Evolutionary conservation across 352 stramenopile species (phyloP).

Genomic region (Phytophthora vignae): DNA sequence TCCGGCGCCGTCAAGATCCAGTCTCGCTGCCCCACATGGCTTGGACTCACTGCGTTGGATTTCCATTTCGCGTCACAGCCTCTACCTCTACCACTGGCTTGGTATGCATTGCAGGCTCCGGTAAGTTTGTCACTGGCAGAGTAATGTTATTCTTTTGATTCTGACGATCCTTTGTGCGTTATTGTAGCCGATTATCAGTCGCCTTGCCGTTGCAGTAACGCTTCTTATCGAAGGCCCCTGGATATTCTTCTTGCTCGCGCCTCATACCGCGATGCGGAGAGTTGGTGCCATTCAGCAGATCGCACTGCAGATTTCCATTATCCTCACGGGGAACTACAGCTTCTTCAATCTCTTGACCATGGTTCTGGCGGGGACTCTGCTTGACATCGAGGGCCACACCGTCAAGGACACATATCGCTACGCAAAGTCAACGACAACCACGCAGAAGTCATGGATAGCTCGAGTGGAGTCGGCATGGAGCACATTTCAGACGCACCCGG

Average conservation of each 20-base stretch:
- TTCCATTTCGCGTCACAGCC: conserved; percentile 93
- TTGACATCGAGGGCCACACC: conserved; percentile 35
- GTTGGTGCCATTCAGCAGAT: conserved; percentile 74
- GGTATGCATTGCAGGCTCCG: conserved; percentile 87
- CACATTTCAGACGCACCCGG: conserved; percentile 30
- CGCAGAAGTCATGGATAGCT: conserved; percentile 11
- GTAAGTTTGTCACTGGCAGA: conserved; percentile 29
- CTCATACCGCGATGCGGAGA: conserved; percentile 57
- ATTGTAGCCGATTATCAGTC: conserved; percentile 70
- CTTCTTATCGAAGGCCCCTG: conserved; percentile 91
- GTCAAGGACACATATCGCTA: neutral
- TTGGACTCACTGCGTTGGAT: conserved; percentile 89
- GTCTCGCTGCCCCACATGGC: conserved; percentile 91
- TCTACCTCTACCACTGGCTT: conserved; percentile 84
- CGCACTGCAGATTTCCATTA: conserved; percentile 85
- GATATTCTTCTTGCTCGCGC: conserved; percentile 84
- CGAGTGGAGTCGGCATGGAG: conserved; percentile 36
- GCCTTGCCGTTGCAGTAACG: conserved; percentile 81
- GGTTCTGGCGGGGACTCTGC: conserved; percentile 38
- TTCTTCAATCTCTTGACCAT: conserved; percentile 95
- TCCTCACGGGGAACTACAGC: conserved; percentile 94
- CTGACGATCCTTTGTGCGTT: conserved; percentile 17
- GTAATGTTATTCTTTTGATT: neutral
- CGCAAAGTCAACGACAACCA: neutral
- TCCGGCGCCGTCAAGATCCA: conserved; percentile 92